Evolutionary conservation across 768 basidiomycete species (phyloP), one percentile per base, ranked within the genome.

Genomic region (Macrocybe gigantea): DNA sequence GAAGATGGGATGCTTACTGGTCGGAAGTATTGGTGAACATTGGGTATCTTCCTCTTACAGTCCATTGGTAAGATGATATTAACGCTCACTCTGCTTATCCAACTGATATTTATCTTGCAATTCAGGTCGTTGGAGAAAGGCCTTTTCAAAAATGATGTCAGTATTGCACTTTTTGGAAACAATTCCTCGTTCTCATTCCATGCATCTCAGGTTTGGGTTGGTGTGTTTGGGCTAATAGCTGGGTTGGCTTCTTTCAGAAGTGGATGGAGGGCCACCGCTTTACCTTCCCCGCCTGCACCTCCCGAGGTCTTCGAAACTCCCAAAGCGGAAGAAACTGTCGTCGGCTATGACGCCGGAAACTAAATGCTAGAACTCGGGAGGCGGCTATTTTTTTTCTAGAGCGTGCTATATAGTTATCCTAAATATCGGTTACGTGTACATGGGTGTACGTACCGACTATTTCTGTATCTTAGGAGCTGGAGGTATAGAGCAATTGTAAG

Each of bases 11-110:
- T 53, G 76, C 83, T 11, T 79, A 82, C 47, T 81, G 80, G 76
- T 83, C 79, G 44, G 88, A 91, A 50, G 61, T 86, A 8, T 62
- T 87, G 10, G 78, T 80, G 42, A 92, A 92, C 58, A 52, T 85
- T 6, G 80, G 80, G 22, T 87, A 90, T 60, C 66, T 92, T n/a
- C 93, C 91, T 3, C 62, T 89, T 43, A 88, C 91, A 2, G 63
- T 91, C 48, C 93, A 95, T 61, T 93, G 90, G 92, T 89, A 53
- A 46, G 78, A 22, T 22, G 51, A 29, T 10, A 6, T 34, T 29
- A 12, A 41, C 7, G 5, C n/a, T 38, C 14, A n/a, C 40, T n/a
- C 6, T 46, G 10, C 30, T 14, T 15, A 4, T 37, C n/a, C n/a
- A 44, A 44, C 42, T 44, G 42, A 41, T 39, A 30, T 32, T 45